Base-by-base conservation (phyloP, 2,329 filamentous ascomycete genomes). In the Arthrobotrys pseudoclavata region DNA sequence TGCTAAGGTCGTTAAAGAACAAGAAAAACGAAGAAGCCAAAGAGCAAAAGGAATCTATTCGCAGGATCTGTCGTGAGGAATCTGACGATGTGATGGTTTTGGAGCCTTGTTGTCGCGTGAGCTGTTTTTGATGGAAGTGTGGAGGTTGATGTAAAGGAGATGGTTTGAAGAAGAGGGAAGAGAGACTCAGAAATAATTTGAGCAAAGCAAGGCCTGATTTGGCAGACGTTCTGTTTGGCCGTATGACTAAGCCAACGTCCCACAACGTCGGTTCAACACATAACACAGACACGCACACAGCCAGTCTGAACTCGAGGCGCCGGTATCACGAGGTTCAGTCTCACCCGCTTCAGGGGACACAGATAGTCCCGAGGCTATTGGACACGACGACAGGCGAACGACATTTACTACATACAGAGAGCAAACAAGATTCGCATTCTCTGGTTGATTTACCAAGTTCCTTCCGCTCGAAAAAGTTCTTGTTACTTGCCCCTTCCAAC, bases 101-200 rank as follows among this genome's bases (percentile, higher is more conserved):
- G 37, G 24, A n/a, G 67, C 45, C 31, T 61, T 53, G 62, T 31
- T 71, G 74, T 77, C 72, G 72, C 72, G 72, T 77, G 72, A 67
- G 60, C 66, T 40, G 34, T 29, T 45, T 57, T 20, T 57, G 29
- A 57, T 63, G 53, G 15, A 45, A 34, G 12, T 13, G 57, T 45
- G 42, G 42, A 68, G 63, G 63, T 60, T 68, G 55, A 20, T 63
- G 68, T 50, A 47, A 34, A 67, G 52, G 50, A 68, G 50, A 62
- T 31, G 61, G 47, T 34, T 18, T 24, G 29, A 52, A 63, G 47
- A 40, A 55, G 60, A 50, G 37, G 45, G 55, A 69, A 53, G 55
- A 60, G 67, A 66, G 40, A 15, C 15, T n/a, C 15, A 42, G 3
- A 22, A 68, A 53, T 37, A 68, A 53, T 37, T 53, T 22, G 37